Evolutionary conservation across 1,284 basidiomycete species (phyloP).

Genomic region (Ceratorhiza oryzae-sativae): DNA sequence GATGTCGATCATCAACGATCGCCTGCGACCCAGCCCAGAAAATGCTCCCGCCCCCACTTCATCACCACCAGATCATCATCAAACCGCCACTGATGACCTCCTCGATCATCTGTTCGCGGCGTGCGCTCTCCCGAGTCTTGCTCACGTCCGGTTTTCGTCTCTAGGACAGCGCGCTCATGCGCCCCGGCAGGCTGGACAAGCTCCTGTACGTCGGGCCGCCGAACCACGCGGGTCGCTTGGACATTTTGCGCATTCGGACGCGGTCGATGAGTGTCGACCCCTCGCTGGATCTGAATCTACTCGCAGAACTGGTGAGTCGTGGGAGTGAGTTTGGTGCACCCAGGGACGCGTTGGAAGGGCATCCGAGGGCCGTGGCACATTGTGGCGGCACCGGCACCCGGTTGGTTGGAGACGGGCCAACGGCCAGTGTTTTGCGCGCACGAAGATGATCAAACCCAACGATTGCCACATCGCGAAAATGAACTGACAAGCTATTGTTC

Average conservation of each 20-base stretch:
- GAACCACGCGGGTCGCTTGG: constrained; percentile 75
- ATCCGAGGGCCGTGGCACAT: too few relatives aligned
- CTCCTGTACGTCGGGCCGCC: constrained; percentile 96
- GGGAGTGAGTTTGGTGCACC: constrained; percentile 4
- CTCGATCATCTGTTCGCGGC: not conserved
- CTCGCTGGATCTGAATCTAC: constrained; percentile 68
- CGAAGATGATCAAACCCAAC: not conserved
- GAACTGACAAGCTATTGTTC: too few relatives aligned
- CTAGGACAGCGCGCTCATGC: constrained; percentile 92
- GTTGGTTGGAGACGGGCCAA: too few relatives aligned
- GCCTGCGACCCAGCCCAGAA: constrained; percentile 15
- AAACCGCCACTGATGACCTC: constrained; percentile 21
- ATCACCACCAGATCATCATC: constrained; percentile 18
- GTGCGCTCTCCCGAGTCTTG: constrained; percentile 14
- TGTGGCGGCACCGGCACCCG: too few relatives aligned
- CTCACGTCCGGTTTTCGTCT: not conserved
- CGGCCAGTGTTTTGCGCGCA: not conserved
- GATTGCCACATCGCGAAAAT: not conserved
- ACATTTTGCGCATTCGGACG: constrained; percentile 84
- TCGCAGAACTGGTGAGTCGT: constrained; percentile 74
- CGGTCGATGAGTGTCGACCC: constrained; percentile 81
- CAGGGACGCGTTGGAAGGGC: too few relatives aligned
- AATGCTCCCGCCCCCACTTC: constrained; percentile 26
- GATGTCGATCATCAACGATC: constrained; percentile 38
- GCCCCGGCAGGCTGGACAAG: constrained; percentile 94